Evolutionary conservation across 805 yeast genomes (phyloP), one percentile per base, ranked within the genome.

Genomic region (Zygosaccharomyces siamensis): DNA sequence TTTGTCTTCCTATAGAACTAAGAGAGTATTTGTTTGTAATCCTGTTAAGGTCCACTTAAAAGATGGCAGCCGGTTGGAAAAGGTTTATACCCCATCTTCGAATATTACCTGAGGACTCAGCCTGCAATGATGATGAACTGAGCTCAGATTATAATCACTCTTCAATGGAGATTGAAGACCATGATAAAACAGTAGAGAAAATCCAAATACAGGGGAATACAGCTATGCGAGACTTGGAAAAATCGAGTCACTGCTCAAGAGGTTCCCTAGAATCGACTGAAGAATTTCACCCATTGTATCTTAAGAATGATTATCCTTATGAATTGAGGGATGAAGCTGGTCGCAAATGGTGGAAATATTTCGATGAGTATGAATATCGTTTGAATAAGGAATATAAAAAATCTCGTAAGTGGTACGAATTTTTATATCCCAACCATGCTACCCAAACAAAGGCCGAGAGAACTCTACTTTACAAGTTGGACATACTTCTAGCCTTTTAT

Each of bases 351-450:
- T 75, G 69, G 68, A 70, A 69, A 26, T 76, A 66, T 50, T 77
- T 76, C 49, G 75, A 78, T 55, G 82, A 78, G 53, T 75, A 70
- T 53, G 81, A 77, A 55, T 78, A 77, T 54, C 62, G 80, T 45
- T 53, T 69, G 39, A 70, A 69, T 43, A 63, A 67, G 39, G 56
- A 61, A 11, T 60, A 64, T 43, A 63, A 57, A 44, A 38, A 54
- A 70, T 55, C 64, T 7, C 55, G 70, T 26, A 60, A 54, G 27
- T 63, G 70, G 69, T 66, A 60, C 35, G 58, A 60, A 39, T 66
- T 67, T 35, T 45, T 67, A 20, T 67, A 67, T 38, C 70, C 70
- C 16, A 61, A 64, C 43, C 69, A 65, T 54, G 56, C 59, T 5
- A 59, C 66, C 5, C 62, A 61, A 11, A 66, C 83, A 2, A 70